Evolutionary conservation across 2,329 filamentous ascomycete genomes (phyloP).

Genomic region (Bipolaris cookei): DNA sequence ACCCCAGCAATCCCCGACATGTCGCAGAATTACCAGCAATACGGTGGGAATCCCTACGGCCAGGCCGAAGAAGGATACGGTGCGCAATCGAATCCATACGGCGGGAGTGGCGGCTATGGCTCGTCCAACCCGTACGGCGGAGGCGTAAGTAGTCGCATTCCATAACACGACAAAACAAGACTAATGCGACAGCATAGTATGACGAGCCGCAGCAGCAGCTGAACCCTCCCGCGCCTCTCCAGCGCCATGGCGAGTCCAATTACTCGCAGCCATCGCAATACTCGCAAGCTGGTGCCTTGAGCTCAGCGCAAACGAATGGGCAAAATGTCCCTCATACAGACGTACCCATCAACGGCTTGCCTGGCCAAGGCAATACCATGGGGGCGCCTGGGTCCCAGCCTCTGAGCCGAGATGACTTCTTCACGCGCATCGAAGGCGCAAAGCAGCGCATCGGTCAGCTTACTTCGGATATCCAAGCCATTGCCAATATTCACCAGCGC

Average conservation of each 20-base stretch:
- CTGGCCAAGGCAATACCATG: slow-evolving; percentile 45
- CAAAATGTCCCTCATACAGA: slow-evolving; percentile 25
- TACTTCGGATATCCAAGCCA: slow-evolving; percentile 69
- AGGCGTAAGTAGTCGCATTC: slow-evolving; percentile 27
- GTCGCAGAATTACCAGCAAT: slow-evolving; percentile 60
- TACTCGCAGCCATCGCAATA: slow-evolving; percentile 51
- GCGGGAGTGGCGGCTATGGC: slow-evolving; percentile 42
- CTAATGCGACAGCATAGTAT: slow-evolving; percentile 25
- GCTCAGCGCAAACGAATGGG: slow-evolving; percentile 36
- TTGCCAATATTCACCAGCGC: slow-evolving; percentile 74
- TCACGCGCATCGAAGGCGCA: slow-evolving; percentile 69
- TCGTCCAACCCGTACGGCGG: slow-evolving; percentile 41
- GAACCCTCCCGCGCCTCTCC: slow-evolving; percentile 39
- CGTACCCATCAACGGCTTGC: slow-evolving; percentile 18
- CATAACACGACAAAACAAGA: slow-evolving; percentile 5
- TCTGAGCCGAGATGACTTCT: slow-evolving; percentile 70
- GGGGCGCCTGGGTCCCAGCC: slow-evolving; percentile 59
- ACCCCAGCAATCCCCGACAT: slow-evolving; percentile 26
- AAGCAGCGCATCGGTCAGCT: slow-evolving; percentile 72
- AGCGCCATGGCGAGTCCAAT: slow-evolving; percentile 45
- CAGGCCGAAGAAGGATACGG: slow-evolving; percentile 14
- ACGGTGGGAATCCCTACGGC: slow-evolving; percentile 31
- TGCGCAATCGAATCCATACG: slow-evolving; percentile 48
- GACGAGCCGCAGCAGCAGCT: slow-evolving; percentile 33
- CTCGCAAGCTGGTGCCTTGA: slow-evolving; percentile 25